Conservation (phyloP, 768 basidiomycete genomes). For the Clitopilus passeckerianus region DNA sequence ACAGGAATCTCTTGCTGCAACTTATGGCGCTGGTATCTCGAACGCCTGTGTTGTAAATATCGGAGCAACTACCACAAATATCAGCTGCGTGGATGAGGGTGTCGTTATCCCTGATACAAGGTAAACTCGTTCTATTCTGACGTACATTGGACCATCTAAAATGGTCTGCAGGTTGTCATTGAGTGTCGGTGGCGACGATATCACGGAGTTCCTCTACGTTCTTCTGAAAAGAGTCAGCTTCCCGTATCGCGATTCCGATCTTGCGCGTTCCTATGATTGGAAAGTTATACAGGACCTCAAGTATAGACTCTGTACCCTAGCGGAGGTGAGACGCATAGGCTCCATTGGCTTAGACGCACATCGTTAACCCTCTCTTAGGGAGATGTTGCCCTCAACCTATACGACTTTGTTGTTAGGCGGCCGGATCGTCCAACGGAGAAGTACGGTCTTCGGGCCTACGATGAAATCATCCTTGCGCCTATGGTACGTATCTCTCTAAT, state of each 20-base stretch:
- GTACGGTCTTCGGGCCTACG: conserved; percentile 87
- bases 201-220: conserved; percentile 84
- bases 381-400: conserved; percentile 85
- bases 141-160: not conserved
- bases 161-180: conserved; percentile 56
- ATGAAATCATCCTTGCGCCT: conserved; percentile 92
- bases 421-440: conserved; percentile 78
- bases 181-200: conserved; percentile 90
- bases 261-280: conserved; percentile 82
- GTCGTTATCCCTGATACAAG: conserved; percentile 82
- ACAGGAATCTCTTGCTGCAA: conserved; percentile 89
- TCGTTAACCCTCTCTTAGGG: conserved; percentile 38
- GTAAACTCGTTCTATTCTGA: conserved; percentile 30
- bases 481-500: conserved; percentile 53
- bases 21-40: conserved; percentile 92
- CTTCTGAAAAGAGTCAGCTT: conserved; percentile 78
- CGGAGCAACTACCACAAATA: conserved; percentile 76
- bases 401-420: conserved; percentile 83
- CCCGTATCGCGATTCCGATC: conserved; percentile 82
- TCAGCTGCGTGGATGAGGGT: conserved; percentile 95
- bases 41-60: conserved; percentile 96
- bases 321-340: conserved; percentile 57
- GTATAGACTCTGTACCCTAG: conserved; percentile 73
- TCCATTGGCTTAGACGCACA: not conserved
- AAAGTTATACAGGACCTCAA: conserved; percentile 90